These are phyloP conservation scores for Cercospora zeae-maydis DNA, from an alignment of 2,329 filamentous ascomycete genomes.

Conservation along the genomic window DNA sequence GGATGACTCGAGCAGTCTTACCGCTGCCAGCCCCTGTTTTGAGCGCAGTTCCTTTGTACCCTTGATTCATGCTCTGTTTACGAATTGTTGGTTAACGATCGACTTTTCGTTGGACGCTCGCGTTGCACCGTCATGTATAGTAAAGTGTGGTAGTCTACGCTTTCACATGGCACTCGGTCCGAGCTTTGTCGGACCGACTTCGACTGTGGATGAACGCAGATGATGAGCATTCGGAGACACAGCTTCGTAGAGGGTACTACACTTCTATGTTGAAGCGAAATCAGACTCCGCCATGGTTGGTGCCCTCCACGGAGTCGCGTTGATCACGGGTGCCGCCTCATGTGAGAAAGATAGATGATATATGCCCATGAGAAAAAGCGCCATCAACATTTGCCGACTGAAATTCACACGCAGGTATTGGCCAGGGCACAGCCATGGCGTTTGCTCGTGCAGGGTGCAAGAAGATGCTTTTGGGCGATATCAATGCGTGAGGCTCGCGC, in stretches of 20 bases:
- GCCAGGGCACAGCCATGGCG: neutral
- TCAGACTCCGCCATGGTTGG: neutral
- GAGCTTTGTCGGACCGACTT: neutral
- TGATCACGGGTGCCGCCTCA: neutral
- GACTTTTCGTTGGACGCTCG: neutral
- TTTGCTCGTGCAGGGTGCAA: neutral
- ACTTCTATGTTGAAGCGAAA: neutral
- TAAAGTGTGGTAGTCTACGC: neutral
- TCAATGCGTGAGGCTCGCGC: neutral
- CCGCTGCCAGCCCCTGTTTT: neutral
- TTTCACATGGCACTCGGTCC: neutral
- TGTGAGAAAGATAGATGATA: neutral
- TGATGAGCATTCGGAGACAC: neutral
- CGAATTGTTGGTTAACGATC: neutral
- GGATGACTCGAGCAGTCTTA: neutral
- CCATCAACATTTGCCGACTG: neutral
- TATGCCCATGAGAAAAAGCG: neutral
- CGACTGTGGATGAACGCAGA: neutral
- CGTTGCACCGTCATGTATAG: neutral
- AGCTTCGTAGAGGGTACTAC: neutral
- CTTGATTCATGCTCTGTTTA: neutral
- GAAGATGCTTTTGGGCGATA: neutral
- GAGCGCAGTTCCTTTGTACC: neutral
- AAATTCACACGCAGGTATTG: neutral
- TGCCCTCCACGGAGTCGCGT: neutral